Conservation (phyloP, 768 basidiomycete genomes). For the Pisolithus albus region DNA sequence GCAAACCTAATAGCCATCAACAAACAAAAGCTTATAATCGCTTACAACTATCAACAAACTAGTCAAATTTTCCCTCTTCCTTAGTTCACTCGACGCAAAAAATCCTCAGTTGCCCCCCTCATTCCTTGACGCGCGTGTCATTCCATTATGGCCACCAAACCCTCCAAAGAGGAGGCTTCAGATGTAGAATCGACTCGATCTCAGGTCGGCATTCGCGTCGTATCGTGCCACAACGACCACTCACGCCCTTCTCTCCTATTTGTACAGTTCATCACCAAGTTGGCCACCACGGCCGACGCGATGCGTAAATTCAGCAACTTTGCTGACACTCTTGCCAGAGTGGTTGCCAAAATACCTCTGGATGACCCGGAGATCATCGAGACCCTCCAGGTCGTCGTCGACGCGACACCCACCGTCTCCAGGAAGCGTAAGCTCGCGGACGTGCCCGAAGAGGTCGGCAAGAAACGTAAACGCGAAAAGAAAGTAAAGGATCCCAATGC, state of each 20-base stretch:
- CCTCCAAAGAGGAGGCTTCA: constrained; percentile 16
- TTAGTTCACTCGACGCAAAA: constrained; percentile 18
- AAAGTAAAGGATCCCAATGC: constrained; percentile 84
- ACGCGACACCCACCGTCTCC: constrained; percentile 25
- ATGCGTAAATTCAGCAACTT: constrained; percentile 58
- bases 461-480: constrained; percentile 38
- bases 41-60: constrained; percentile 30
- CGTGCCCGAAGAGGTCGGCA: constrained; percentile 32
- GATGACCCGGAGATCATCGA: constrained; percentile 26
- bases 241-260: constrained; percentile 5
- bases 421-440: constrained; percentile 50
- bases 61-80: constrained; percentile 34
- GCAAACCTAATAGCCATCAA: constrained; percentile 31
- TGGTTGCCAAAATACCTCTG: constrained; percentile 35
- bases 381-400: constrained; percentile 22
- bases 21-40: constrained; percentile 36
- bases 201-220: constrained; percentile 22
- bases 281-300: constrained; percentile 51
- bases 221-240: neutral
- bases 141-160: constrained; percentile 21
- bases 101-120: too few species aligned
- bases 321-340: constrained; percentile 53
- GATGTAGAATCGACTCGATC: constrained; percentile 24
- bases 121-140: constrained; percentile 21
- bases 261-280: constrained; percentile 46